These are phyloP conservation scores for Globisporangium orthogonon DNA, from an alignment of 352 stramenopile species.

Conservation along the genomic window DNA sequence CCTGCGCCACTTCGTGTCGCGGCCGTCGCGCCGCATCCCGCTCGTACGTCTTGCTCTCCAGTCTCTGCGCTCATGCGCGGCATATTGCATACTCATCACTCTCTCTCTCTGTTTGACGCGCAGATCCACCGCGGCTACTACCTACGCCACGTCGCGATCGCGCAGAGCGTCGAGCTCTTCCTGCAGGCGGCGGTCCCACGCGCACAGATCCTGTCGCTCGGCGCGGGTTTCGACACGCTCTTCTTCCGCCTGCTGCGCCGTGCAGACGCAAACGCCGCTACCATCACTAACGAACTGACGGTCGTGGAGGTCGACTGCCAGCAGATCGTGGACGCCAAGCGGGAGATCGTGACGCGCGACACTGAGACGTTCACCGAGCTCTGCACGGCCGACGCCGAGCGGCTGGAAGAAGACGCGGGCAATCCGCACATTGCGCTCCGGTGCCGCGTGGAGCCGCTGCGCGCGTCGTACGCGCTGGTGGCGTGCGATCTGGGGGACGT, in stretches of 20 bases:
- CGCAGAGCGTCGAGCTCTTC: constrained; percentile 48
- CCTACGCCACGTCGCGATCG: constrained; percentile 52
- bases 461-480: constrained; percentile 36
- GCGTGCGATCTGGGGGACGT: constrained; percentile 55
- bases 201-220: constrained; percentile 64
- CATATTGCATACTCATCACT: neutral
- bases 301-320: constrained; percentile 65
- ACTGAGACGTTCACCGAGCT: constrained; percentile 14
- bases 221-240: constrained; percentile 67
- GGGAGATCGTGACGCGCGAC: constrained; percentile 24
- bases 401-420: neutral
- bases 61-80: neutral
- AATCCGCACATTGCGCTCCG: constrained; percentile 14
- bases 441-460: constrained; percentile 11
- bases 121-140: constrained; percentile 81
- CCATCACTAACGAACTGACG: constrained; percentile 9
- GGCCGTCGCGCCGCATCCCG: constrained; percentile 57
- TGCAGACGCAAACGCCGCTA: neutral
- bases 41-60: constrained; percentile 24
- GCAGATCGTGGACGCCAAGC: constrained; percentile 45
- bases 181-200: constrained; percentile 11
- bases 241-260: constrained; percentile 55
- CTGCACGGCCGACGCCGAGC: constrained; percentile 9
- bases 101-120: neutral
- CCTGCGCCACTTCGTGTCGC: constrained; percentile 47